phyloP scores from a whole-genome alignment of 345 rosid genomes.

The Eucalyptus paniculata region DNA sequence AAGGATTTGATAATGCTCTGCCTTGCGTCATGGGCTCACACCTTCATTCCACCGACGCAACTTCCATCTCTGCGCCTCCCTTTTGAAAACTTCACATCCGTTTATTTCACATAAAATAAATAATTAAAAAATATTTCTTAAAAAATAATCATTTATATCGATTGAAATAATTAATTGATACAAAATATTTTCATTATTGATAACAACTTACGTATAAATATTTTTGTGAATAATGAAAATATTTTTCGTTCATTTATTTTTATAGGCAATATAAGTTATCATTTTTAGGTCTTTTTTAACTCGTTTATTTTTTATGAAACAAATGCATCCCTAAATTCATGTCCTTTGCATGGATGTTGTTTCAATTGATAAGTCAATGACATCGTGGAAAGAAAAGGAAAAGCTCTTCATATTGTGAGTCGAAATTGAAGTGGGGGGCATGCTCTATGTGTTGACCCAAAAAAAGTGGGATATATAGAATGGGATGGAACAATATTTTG shows the following conservation, averaged over 20 bases:
- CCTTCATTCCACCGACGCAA: background rate
- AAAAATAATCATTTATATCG: fast-evolving
- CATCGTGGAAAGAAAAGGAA: background rate
- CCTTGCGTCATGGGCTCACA: background rate
- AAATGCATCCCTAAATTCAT: fast-evolving
- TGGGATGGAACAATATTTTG: background rate
- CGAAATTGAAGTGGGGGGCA: background rate
- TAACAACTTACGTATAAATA: background rate
- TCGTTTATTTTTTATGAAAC: fast-evolving
- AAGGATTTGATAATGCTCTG: too few relatives aligned
- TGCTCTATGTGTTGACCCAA: background rate
- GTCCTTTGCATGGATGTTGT: background rate
- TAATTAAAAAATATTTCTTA: background rate
- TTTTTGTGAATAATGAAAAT: background rate
- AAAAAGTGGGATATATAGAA: background rate
- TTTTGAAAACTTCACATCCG: background rate
- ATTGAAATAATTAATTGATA: background rate
- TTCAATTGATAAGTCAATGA: background rate
- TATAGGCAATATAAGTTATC: fast-evolving
- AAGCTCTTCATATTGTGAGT: background rate
- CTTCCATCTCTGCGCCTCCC: background rate
- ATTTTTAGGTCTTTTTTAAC: background rate
- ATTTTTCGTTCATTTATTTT: background rate
- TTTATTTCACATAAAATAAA: background rate
- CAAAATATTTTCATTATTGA: background rate